Percentiles rank a stretch among this genome's conserved stretches.
phyloP scores from a whole-genome alignment of 2,329 filamentous ascomycete genomes.

The Xylaria sp. region DNA sequence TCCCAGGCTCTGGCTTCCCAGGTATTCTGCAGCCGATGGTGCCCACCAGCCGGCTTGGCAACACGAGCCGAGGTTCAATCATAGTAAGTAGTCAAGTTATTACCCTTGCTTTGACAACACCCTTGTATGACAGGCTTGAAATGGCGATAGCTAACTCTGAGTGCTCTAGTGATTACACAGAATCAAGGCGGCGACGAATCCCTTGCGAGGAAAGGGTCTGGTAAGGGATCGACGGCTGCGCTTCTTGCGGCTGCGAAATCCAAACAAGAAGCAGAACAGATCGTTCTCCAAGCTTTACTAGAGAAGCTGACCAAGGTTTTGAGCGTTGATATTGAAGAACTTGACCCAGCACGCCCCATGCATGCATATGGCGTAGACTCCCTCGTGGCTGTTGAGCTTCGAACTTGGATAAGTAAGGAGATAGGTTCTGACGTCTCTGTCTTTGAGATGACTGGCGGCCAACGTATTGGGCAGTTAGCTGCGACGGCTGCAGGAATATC shows the following conservation, averaged over 20 bases:
- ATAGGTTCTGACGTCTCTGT: background rate
- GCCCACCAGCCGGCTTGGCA: slow-evolving; percentile 21
- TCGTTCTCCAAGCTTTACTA: background rate
- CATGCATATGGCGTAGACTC: background rate
- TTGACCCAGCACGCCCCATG: background rate
- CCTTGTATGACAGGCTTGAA: background rate
- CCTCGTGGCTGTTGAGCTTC: background rate
- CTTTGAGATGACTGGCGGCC: background rate
- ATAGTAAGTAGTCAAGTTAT: slow-evolving; percentile 1
- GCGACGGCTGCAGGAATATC: background rate
- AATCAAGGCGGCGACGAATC: background rate
- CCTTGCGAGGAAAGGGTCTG: background rate
- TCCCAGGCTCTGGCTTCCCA: slow-evolving; percentile 25
- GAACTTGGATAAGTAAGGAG: slow-evolving; percentile 1
- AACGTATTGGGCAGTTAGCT: background rate
- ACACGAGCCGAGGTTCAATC: background rate
- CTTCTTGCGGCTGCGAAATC: background rate
- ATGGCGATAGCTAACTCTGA: background rate
- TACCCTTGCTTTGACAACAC: background rate
- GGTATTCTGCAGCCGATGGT: slow-evolving; percentile 8
- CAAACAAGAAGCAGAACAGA: background rate
- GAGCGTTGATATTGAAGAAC: background rate
- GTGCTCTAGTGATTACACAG: background rate
- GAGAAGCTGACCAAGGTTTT: background rate
- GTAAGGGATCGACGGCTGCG: background rate